Percentiles rank a stretch among this genome's conserved stretches.
These are phyloP conservation scores for Capsella bursapastoris DNA, from an alignment of 345 rosid species.

Conservation along the genomic window DNA sequence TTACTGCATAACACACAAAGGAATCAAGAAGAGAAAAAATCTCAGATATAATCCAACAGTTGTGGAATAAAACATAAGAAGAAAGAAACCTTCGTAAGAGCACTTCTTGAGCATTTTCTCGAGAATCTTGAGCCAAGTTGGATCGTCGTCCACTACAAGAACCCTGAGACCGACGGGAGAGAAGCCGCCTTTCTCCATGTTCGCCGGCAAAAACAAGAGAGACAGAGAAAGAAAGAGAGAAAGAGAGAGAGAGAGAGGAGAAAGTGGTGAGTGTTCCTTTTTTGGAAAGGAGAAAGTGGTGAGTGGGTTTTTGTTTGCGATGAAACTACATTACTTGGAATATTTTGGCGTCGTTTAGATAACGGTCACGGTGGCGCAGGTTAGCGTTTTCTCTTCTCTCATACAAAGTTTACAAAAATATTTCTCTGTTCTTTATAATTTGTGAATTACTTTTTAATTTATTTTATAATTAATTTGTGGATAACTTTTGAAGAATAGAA, in stretches of 20 bases:
- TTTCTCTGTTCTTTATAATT: neutral
- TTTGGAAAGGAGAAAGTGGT: slow-evolving; percentile 36
- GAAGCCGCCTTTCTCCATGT: slow-evolving; percentile 76
- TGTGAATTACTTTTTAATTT: neutral
- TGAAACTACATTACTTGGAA: slow-evolving; percentile 39
- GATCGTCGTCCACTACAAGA: slow-evolving; percentile 96
- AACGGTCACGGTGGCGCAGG: slow-evolving; percentile 53
- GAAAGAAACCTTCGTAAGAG: slow-evolving; percentile 73
- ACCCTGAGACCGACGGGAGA: slow-evolving; percentile 91
- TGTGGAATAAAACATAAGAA: neutral
- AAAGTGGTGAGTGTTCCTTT: slow-evolving; percentile 31
- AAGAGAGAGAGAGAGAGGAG: slow-evolving; percentile 3
- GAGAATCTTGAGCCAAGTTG: slow-evolving; percentile 94
- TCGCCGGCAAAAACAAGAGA: slow-evolving; percentile 31
- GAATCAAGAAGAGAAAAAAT: neutral
- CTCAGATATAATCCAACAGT: slow-evolving; percentile 4
- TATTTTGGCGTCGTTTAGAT: slow-evolving; percentile 64
- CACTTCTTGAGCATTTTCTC: slow-evolving; percentile 99
- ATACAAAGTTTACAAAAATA: neutral
- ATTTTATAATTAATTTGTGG: neutral
- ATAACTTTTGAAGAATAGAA: slow-evolving; percentile 15
- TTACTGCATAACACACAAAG: slow-evolving; percentile 54
- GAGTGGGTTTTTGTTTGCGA: slow-evolving; percentile 45
- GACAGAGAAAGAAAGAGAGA: slow-evolving; percentile 11
- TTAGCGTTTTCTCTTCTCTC: slow-evolving; percentile 33